Conservation (phyloP, 1,139 yeast species). For the Magnusiomyces suaveolens region DNA sequence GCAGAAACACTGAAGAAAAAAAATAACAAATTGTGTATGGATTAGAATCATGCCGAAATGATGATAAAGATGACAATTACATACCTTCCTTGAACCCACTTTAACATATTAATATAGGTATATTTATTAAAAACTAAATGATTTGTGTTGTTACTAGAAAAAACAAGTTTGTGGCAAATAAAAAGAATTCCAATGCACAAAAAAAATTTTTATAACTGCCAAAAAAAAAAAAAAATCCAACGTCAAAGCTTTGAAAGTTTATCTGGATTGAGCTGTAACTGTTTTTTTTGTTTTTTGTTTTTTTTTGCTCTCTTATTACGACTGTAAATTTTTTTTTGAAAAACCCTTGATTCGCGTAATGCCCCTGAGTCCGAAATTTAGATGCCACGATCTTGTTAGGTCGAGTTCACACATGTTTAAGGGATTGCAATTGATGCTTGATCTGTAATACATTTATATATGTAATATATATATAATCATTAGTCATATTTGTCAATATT, state of each 20-base stretch:
- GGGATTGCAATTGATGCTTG: no score
- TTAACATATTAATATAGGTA: constrained; percentile 38
- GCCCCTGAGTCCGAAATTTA: no score
- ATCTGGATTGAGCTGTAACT: neutral
- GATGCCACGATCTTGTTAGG: no score
- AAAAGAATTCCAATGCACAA: neutral
- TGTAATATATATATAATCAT: no score
- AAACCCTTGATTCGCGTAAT: no score
- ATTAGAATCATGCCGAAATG: neutral
- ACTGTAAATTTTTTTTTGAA: neutral
- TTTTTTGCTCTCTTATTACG: neutral
- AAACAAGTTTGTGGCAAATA: neutral
- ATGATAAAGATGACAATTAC: constrained; percentile 14
- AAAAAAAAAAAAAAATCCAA: neutral
- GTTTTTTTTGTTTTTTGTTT: neutral
- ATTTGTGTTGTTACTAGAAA: no score
- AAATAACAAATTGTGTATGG: neutral
- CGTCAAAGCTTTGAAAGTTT: neutral
- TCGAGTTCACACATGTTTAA: no score
- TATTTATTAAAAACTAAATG: neutral
- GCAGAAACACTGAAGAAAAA: constrained; percentile 48
- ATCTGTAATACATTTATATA: no score
- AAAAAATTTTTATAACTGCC: neutral
- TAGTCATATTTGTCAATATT: no score
- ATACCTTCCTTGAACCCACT: constrained; percentile 69